These are phyloP conservation scores for Hypoxylon fragiforme DNA, from an alignment of 495 filamentous ascomycete species.

Conservation along the genomic window DNA sequence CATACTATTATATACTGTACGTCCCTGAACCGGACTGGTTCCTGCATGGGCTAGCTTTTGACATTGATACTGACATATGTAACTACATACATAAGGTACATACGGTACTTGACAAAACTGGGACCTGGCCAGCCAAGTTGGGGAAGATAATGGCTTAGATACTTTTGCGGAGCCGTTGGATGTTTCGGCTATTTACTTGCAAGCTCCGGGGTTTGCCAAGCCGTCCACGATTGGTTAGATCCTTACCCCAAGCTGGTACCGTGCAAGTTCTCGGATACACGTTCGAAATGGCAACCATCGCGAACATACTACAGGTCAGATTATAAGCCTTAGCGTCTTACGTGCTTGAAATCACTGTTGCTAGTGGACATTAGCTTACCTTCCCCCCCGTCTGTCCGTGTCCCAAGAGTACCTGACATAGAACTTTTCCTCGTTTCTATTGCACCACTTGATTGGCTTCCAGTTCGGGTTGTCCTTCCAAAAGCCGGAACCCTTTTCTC, in stretches of 20 bases:
- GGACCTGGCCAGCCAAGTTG: constrained; percentile 20
- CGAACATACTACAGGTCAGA: constrained; percentile 3
- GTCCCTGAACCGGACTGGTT: background rate
- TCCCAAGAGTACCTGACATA: constrained; percentile 1
- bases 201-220: constrained; percentile 11
- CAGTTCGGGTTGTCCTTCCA: constrained; percentile 10
- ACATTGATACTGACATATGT: too few relatives aligned
- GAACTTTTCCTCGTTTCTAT: constrained; percentile 5
- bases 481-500: constrained; percentile 1
- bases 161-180: constrained; percentile 1
- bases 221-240: constrained; percentile 2
- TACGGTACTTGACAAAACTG: too few relatives aligned
- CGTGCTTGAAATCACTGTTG: constrained; percentile 1
- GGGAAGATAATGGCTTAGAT: constrained; percentile 12
- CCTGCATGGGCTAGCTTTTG: too few relatives aligned
- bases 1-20: too few relatives aligned
- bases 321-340: constrained; percentile 8
- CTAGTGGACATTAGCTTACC: constrained; percentile 1
- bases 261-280: constrained; percentile 6
- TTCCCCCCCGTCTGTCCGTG: constrained; percentile 20
- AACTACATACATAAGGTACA: too few relatives aligned
- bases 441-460: constrained; percentile 20
- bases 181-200: constrained; percentile 22
- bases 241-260: constrained; percentile 9
- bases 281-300: constrained; percentile 3